phyloP scores from a whole-genome alignment of 1,139 yeast species.

The Pichia sp. region DNA sequence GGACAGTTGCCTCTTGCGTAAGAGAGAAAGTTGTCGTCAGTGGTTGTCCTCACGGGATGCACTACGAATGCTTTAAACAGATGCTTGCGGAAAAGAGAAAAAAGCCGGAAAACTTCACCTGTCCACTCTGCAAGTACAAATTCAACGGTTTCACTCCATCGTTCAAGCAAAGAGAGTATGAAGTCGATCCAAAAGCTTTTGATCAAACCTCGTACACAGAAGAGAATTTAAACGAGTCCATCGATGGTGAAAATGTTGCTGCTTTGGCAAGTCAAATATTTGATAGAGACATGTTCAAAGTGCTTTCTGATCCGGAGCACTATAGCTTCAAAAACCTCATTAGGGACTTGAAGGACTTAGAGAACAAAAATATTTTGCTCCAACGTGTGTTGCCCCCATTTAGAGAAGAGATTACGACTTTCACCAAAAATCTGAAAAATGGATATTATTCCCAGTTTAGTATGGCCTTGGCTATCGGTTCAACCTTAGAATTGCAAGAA shows the following conservation, averaged over 20 bases:
- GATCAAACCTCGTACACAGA: neutral
- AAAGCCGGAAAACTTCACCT: constrained; percentile 32
- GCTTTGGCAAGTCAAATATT: constrained; percentile 18
- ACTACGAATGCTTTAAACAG: constrained; percentile 43
- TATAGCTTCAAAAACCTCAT: constrained; percentile 13
- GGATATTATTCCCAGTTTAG: constrained; percentile 13
- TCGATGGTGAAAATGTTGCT: constrained; percentile 21
- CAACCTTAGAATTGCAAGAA: constrained; percentile 52
- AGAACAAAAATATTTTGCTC: constrained; percentile 12
- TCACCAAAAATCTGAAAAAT: constrained; percentile 7
- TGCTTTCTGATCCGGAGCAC: constrained; percentile 17
- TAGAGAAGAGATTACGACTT: neutral
- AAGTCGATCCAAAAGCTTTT: constrained; percentile 18
- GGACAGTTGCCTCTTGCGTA: constrained; percentile 11
- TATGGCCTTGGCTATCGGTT: constrained; percentile 35
- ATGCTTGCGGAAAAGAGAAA: constrained; percentile 24
- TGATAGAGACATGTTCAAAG: constrained; percentile 19
- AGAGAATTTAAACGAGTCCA: neutral
- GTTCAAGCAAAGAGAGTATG: constrained; percentile 23
- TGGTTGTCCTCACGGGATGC: constrained; percentile 70
- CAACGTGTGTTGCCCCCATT: constrained; percentile 3
- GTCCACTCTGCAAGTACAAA: constrained; percentile 60
- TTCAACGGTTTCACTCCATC: constrained; percentile 42
- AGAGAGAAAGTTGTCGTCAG: constrained; percentile 35
- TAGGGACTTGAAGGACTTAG: constrained; percentile 12